These are phyloP conservation scores for Aspergillus aculeatinus DNA, from an alignment of 2,329 filamentous ascomycete genomes.

Conservation along the genomic window DNA sequence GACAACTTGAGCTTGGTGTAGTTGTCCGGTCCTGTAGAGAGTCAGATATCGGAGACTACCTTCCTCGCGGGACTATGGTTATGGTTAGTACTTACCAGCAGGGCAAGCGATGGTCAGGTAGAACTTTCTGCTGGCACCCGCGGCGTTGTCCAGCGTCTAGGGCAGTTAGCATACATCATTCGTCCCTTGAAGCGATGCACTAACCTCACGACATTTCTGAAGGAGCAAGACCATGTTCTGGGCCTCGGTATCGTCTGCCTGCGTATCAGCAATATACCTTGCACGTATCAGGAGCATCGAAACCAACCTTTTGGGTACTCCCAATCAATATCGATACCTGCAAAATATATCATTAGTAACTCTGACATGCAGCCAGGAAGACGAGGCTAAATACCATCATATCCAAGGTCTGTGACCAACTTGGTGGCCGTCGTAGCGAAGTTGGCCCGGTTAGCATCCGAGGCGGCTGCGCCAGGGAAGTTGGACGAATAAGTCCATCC, in stretches of 20 bases:
- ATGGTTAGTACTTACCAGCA: conserved; percentile 33
- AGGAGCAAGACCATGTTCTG: conserved; percentile 45
- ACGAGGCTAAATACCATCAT: conserved; percentile 48
- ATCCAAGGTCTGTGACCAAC: conserved; percentile 75
- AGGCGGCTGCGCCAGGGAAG: conserved; percentile 68
- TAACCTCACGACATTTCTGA: conserved; percentile 43
- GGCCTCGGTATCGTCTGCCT: conserved; percentile 43
- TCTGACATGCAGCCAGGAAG: not conserved
- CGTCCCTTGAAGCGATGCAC: not conserved
- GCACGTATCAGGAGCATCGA: not conserved
- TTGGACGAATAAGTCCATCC: conserved; percentile 79
- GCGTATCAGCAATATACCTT: conserved; percentile 13
- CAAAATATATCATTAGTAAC: conserved; percentile 2
- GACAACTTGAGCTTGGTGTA: conserved; percentile 44
- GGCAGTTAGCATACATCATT: conserved; percentile 8
- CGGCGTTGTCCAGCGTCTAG: conserved; percentile 40
- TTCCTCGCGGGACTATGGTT: not conserved
- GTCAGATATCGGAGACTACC: not conserved
- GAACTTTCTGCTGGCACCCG: conserved; percentile 44
- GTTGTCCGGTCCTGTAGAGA: conserved; percentile 38
- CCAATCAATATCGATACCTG: conserved; percentile 50
- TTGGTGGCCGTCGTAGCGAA: conserved; percentile 73
- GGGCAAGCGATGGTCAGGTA: conserved; percentile 52
- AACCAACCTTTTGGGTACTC: conserved; percentile 44
- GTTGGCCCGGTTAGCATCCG: conserved; percentile 57